A percentile compares a stretch with the other conserved stretches of the same genome.
Conservation (phyloP, 2,329 filamentous ascomycete genomes). For the Colletotrichum limetticola region DNA sequence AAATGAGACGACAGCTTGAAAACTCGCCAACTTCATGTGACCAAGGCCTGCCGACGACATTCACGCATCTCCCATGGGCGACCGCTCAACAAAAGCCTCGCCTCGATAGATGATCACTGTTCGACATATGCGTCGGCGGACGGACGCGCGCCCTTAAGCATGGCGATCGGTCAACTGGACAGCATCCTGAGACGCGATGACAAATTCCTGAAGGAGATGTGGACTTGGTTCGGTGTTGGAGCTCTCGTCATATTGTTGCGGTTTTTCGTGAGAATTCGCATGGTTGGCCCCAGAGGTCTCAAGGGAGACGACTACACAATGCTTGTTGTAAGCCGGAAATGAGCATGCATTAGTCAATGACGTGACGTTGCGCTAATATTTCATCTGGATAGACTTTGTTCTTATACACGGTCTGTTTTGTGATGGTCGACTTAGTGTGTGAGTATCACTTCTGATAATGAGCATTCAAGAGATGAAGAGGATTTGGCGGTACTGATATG, state of each 20-base stretch:
- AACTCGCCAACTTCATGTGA: neutral
- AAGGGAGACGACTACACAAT: constrained; percentile 52
- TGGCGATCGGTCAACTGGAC: constrained; percentile 5
- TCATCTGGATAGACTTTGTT: constrained; percentile 26
- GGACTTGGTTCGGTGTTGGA: constrained; percentile 46
- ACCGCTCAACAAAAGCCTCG: neutral
- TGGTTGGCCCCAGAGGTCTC: constrained; percentile 48
- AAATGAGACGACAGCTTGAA: neutral
- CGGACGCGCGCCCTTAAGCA: neutral
- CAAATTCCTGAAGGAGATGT: constrained; percentile 44
- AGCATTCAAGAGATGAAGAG: no score
- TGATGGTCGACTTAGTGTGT: constrained; percentile 48
- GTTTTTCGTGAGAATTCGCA: constrained; percentile 48
- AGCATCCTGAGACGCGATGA: constrained; percentile 11
- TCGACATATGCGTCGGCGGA: neutral
- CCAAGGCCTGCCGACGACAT: neutral
- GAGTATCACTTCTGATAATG: neutral
- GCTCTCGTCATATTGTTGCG: constrained; percentile 44
- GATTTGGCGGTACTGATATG: neutral
- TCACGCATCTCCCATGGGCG: neutral
- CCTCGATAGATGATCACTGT: neutral
- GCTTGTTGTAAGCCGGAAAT: constrained; percentile 39
- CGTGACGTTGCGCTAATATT: neutral
- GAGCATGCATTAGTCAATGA: neutral
- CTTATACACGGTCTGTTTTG: constrained; percentile 48